Conservation (phyloP, 202 grass and related monocot species). For the Zizania palustris region DNA sequence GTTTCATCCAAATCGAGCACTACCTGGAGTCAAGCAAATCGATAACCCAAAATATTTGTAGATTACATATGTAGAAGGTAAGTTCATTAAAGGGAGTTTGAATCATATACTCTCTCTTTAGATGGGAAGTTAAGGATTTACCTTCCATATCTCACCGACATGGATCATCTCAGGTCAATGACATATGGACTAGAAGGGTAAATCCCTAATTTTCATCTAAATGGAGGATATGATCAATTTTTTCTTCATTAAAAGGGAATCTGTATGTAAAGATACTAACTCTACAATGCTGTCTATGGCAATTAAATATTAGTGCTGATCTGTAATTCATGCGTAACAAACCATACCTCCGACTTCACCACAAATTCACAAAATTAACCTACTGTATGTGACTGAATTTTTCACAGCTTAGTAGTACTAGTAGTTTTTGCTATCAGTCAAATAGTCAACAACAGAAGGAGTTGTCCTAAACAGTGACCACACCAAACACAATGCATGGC, state of each 20-base stretch:
- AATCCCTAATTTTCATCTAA: too few relatives aligned
- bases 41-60: background rate
- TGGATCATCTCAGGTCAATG: too few relatives aligned
- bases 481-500: background rate
- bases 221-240: too few relatives aligned
- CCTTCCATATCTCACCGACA: too few relatives aligned
- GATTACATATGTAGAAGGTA: constrained; percentile 18
- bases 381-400: background rate
- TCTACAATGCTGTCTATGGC: background rate
- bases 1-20: constrained; percentile 97
- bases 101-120: too few relatives aligned
- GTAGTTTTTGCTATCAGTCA: background rate
- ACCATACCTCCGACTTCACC: background rate
- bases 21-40: constrained; percentile 50
- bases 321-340: background rate
- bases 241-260: background rate
- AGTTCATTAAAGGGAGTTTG: constrained; percentile 29
- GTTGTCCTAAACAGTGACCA: background rate
- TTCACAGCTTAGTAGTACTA: background rate
- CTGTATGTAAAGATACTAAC: background rate
- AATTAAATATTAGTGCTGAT: background rate
- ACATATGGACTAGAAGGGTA: too few relatives aligned
- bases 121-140: too few relatives aligned
- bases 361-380: constrained; percentile 27
- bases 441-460: background rate